Percentiles rank a stretch among this genome's conserved stretches.
phyloP scores from a whole-genome alignment of 202 grass and related monocot species.

The Setaria italica region DNA sequence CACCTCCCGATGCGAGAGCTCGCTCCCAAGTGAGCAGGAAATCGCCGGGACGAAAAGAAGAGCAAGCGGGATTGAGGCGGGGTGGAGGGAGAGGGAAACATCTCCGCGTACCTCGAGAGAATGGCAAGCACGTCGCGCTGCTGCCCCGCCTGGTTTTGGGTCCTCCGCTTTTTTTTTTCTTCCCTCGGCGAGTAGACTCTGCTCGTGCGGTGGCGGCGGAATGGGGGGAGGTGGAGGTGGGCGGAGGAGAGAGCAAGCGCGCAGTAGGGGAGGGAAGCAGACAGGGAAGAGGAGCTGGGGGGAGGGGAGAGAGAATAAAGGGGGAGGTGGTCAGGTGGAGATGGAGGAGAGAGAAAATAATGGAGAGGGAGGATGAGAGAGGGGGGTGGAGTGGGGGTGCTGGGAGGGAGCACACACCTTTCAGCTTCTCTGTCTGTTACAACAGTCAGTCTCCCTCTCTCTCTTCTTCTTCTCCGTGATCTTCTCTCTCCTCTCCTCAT shows the following conservation, averaged over 20 bases:
- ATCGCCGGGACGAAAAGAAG: neutral
- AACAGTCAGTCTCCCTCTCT: conserved; percentile 27
- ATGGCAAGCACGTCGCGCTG: conserved; percentile 32
- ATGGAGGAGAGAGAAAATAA: conserved; percentile 44
- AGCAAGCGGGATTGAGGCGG: neutral
- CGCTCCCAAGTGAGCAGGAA: neutral
- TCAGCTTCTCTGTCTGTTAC: conserved; percentile 45
- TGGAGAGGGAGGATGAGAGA: conserved; percentile 42
- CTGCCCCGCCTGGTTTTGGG: neutral
- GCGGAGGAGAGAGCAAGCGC: neutral
- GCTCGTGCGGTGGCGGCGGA: conserved; percentile 30
- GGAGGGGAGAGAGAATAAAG: conserved; percentile 39
- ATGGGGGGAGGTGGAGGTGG: conserved; percentile 33
- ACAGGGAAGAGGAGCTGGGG: conserved; percentile 28
- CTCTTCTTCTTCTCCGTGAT: neutral
- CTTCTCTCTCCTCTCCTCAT: conserved; percentile 12
- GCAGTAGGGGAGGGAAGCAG: neutral
- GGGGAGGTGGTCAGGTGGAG: neutral
- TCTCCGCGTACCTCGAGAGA: conserved; percentile 24
- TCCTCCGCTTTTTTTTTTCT: neutral
- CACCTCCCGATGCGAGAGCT: conserved; percentile 7
- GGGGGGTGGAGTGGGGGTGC: conserved; percentile 39
- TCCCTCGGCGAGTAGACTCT: neutral
- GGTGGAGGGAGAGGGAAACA: neutral
- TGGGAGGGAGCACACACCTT: conserved; percentile 49